Conservation (phyloP, 495 filamentous ascomycete genomes). For the Penicillium lividum region DNA sequence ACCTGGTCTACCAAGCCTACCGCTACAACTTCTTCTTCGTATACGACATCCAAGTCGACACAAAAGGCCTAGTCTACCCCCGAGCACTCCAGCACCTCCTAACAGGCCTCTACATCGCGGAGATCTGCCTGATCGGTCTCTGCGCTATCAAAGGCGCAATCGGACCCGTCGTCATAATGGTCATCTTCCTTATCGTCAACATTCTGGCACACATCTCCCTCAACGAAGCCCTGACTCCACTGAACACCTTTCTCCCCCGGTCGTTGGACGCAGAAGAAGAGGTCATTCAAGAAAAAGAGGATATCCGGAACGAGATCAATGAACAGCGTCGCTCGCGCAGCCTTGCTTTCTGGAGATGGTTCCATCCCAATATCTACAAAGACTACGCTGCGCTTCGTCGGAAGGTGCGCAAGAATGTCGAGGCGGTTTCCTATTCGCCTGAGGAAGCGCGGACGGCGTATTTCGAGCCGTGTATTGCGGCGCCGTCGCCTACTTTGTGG, state of each 20-base stretch:
- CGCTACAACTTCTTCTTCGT: slow-evolving; percentile 92
- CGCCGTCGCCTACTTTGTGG: slow-evolving; percentile 63
- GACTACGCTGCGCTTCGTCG: slow-evolving; percentile 69
- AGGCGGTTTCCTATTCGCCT: slow-evolving; percentile 51
- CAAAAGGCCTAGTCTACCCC: slow-evolving; percentile 85
- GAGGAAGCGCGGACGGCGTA: slow-evolving; percentile 62
- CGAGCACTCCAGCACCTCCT: slow-evolving; percentile 83
- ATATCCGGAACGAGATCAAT: slow-evolving; percentile 29
- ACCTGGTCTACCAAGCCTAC: slow-evolving; percentile 84
- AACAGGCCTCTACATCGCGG: slow-evolving; percentile 78
- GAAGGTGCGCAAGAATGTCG: slow-evolving; percentile 63
- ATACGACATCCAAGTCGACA: slow-evolving; percentile 78
- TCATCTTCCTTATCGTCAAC: slow-evolving; percentile 74
- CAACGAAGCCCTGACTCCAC: slow-evolving; percentile 69
- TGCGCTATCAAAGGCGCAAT: slow-evolving; percentile 68
- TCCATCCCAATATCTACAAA: slow-evolving; percentile 74
- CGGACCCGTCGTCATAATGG: slow-evolving; percentile 77
- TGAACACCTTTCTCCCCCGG: slow-evolving; percentile 73
- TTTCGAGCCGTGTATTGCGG: slow-evolving; percentile 65
- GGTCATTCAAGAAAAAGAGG: slow-evolving; percentile 36
- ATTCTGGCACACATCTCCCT: slow-evolving; percentile 76
- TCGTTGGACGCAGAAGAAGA: slow-evolving; percentile 52
- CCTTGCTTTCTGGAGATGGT: slow-evolving; percentile 60
- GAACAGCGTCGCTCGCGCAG: slow-evolving; percentile 26
- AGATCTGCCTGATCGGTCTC: slow-evolving; percentile 84